Evolutionary conservation across 352 stramenopile species (phyloP), one percentile per base, ranked within the genome.

Genomic region (Phytopythium helicoides): DNA sequence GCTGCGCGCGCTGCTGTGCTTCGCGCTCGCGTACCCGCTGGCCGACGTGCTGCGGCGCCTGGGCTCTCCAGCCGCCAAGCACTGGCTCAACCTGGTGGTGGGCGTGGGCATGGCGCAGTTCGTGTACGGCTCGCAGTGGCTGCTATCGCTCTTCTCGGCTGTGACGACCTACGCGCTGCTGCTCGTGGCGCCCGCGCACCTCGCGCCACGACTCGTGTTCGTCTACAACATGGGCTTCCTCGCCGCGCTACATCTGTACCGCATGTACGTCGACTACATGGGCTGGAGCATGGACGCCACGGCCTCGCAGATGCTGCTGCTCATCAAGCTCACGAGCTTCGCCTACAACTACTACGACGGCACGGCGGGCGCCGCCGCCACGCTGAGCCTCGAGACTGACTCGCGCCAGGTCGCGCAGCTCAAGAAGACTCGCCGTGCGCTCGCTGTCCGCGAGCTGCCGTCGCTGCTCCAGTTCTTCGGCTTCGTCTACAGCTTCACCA

Each of bases 401-500:
- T 60, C 55, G 35, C 48, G 33, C 10, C 47, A 31, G 33, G 18
- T 48, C 14, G 62, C 49, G 37, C 45, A 55, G 36, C 31, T 80
- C 25, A 73, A 77, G 37, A 41, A 56, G 19, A 53, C 49, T 1
- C 81, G 81, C 11, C 64, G 84, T 55, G 63, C 75, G 21, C 65
- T 89, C 5, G 86, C 89, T 10, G 72, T 98, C 34, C 63, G 73
- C 12, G 60, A 90, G 56, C 56, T 98, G 38, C 95, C 96, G 47
- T 86, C 77, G 33, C 64, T 97, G 39, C 68, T 99, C 45, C 93
- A 98, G 69, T 99, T 94, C 73, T 91, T 97, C 44, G 95, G 92
- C 23, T 99, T 97, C 75, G 95, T 97, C 14, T 99, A 98, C 73
- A 95, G 91, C 78, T 98, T 98, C n/a, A n/a, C n/a, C n/a, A n/a